Base-by-base conservation (phyloP, 805 yeast genomes). In the Saitoella complicata region DNA sequence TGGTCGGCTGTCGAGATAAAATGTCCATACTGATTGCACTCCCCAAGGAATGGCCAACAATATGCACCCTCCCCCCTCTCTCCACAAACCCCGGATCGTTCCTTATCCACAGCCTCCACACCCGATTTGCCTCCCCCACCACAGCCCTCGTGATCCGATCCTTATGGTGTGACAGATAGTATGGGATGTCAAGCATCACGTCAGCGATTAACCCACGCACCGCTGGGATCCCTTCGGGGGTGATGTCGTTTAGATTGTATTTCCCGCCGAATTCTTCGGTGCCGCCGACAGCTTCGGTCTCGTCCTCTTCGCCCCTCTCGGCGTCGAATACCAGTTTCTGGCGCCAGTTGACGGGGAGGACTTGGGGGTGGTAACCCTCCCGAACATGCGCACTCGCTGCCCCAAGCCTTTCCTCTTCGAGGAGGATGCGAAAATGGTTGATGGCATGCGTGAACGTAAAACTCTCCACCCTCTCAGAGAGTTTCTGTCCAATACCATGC, bases 401-500 rank as follows among this genome's bases (percentile, higher is more conserved):
- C 45, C 13, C 46, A 45, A 6, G 55, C 49, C 4, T 53, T 30
- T 55, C 56, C 7, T 57, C 54, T 7, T 55, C 51, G 30, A 66
- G 55, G 31, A 52, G 49, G 1, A 59, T 58, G 11, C 69, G 58
- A 44, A 66, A 58, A 37, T 55, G 53, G 51, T 63, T 67, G 43
- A 65, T 61, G 10, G 68, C 55, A 59, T 86, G 94, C 4, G 88
- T 77, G 64, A 88, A 91, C 57, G 85, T 84, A 38, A 86, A 78
- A 34, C 80, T 76, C 49, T 85, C 86, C 53, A 80, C 82, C 54
- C 75, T 76, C 39, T 76, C 72, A 4, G 94, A 91, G 45, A 91
- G 65, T 35, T 80, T 75, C 59, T 88, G 98, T 1, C 98, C 98
- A 49, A 91, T 83, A 0, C 98, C 97, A 60, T 88, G 98, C 39